Percentiles rank a stretch among this genome's conserved stretches.
Conservation (phyloP, 2,329 filamentous ascomycete species). For the Leptographium radiaticola region DNA sequence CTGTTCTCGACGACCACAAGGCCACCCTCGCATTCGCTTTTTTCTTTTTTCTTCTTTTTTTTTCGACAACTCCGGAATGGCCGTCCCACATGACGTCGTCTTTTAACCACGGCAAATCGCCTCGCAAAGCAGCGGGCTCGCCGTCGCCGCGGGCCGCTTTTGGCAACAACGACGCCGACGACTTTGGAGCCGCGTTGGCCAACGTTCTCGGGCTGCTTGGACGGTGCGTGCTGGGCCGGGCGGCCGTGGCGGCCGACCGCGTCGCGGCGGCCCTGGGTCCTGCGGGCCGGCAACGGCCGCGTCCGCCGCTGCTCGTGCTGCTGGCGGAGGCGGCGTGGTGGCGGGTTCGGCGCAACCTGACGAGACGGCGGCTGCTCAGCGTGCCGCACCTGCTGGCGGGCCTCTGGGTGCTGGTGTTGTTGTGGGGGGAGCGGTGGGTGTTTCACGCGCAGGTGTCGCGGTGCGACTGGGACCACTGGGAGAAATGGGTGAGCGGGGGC, state of each 20-base stretch:
- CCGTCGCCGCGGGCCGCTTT: conserved; percentile 17
- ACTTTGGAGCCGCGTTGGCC: background rate
- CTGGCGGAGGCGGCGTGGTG: conserved; percentile 9
- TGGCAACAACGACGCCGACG: conserved; percentile 8
- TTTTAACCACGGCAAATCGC: conserved; percentile 20
- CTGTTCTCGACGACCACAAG: too few relatives aligned
- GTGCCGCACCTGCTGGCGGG: conserved; percentile 55
- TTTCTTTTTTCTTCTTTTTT: background rate
- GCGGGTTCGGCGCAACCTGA: conserved; percentile 32
- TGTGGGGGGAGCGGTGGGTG: conserved; percentile 74
- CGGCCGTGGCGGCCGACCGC: background rate
- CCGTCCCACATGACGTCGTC: conserved; percentile 23
- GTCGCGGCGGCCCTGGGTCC: too few relatives aligned
- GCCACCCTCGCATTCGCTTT: background rate
- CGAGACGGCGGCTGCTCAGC: conserved; percentile 38
- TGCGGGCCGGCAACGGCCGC: conserved; percentile 15
- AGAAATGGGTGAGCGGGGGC: conserved; percentile 63
- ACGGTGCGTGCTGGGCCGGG: background rate
- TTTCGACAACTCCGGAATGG: conserved; percentile 11
- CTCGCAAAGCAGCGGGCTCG: background rate
- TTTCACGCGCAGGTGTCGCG: conserved; percentile 57
- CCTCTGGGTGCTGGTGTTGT: conserved; percentile 63
- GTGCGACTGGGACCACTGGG: conserved; percentile 81
- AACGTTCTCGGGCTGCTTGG: background rate
- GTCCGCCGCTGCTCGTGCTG: conserved; percentile 19